Percentiles rank a stretch among this genome's conserved stretches.
phyloP scores from a whole-genome alignment of 1,139 yeast genomes.

The Saccharomycopsis crataegensis region DNA sequence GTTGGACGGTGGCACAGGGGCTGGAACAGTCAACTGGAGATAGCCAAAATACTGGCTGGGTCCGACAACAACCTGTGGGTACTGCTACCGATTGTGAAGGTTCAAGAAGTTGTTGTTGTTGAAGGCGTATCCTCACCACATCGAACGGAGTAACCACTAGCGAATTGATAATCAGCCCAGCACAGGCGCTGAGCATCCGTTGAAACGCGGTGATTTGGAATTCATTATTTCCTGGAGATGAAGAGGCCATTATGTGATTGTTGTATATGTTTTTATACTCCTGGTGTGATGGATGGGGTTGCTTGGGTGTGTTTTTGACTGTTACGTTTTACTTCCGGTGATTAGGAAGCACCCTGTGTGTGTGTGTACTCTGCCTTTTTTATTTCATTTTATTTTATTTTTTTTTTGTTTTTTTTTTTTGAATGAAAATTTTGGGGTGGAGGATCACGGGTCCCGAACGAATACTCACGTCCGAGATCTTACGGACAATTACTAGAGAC shows the following conservation, averaged over 20 bases:
- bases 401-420: background rate
- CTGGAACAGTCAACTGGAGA: constrained; percentile 12
- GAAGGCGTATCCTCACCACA: constrained; percentile 83
- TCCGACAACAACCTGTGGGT: constrained; percentile 22
- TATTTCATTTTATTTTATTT: no score
- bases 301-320: background rate
- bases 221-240: background rate
- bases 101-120: constrained; percentile 66
- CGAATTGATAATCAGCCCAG: constrained; percentile 86
- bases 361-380: no score
- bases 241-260: background rate
- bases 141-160: constrained; percentile 88
- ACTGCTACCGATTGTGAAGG: constrained; percentile 30
- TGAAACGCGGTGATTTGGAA: constrained; percentile 31
- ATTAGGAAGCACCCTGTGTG: background rate
- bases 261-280: background rate
- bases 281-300: background rate
- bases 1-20: constrained; percentile 33
- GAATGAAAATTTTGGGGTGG: no score
- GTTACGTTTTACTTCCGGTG: no score
- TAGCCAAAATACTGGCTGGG: constrained; percentile 19
- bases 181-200: constrained; percentile 83
- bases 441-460: no score
- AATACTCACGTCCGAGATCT: no score
- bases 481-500: no score